Evolutionary conservation across 2,329 filamentous ascomycete genomes (phyloP).

Genomic region (Fusarium nisikadoi): DNA sequence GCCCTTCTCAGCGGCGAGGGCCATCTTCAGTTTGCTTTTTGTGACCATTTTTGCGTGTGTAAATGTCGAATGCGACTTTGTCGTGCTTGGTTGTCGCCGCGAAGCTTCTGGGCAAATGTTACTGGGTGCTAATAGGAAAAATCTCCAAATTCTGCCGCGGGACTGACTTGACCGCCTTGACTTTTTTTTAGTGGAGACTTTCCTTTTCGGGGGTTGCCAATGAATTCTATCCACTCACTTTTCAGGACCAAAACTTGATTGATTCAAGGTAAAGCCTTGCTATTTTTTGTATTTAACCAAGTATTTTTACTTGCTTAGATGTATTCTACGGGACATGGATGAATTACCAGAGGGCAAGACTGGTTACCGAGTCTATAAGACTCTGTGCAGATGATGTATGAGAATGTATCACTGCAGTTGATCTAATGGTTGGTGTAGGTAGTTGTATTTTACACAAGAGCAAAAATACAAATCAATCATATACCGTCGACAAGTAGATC

Average conservation of each 20-base stretch:
- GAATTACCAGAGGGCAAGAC: no score
- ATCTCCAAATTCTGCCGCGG: constrained; percentile 47
- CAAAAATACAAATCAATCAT: no score
- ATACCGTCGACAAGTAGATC: no score
- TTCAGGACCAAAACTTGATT: not conserved
- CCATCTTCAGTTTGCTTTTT: constrained; percentile 63
- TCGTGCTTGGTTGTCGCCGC: constrained; percentile 24
- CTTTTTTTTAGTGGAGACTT: constrained; percentile 43
- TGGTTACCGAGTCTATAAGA: no score
- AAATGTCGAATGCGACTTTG: constrained; percentile 20
- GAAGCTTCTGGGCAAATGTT: constrained; percentile 29
- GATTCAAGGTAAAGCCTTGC: not conserved
- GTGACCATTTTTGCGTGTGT: constrained; percentile 51
- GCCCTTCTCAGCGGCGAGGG: constrained; percentile 65
- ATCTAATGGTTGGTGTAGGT: not conserved
- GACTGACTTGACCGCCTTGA: constrained; percentile 41
- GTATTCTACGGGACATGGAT: no score
- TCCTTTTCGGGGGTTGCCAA: not conserved
- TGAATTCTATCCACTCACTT: not conserved
- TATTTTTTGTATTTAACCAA: no score
- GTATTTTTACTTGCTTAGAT: no score
- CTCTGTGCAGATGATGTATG: no score
- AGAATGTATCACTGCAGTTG: not conserved
- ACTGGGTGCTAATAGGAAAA: constrained; percentile 42
- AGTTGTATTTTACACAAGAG: no score